Conservation (phyloP, 805 yeast genomes). For the Candida silvicultrix region DNA sequence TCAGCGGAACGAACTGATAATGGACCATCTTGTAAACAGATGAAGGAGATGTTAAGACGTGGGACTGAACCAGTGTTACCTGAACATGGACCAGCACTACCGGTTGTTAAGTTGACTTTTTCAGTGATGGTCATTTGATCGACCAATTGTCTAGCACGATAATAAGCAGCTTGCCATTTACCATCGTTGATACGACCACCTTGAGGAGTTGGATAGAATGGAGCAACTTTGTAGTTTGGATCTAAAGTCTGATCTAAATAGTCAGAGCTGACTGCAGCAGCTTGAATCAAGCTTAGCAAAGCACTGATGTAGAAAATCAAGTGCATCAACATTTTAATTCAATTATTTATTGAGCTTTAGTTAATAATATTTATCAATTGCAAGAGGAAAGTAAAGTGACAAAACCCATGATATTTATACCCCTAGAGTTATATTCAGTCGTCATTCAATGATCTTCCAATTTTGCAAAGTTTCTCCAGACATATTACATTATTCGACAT, state of each 20-base stretch:
- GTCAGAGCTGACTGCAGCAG: background rate
- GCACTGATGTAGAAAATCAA: background rate
- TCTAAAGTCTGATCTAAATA: background rate
- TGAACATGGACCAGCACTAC: constrained; percentile 54
- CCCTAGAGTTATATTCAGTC: background rate
- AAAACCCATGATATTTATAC: background rate
- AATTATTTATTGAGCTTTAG: too few species aligned
- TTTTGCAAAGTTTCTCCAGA: background rate
- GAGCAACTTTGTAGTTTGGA: background rate
- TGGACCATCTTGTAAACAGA: constrained; percentile 56
- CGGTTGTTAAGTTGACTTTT: constrained; percentile 53
- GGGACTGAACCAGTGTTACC: constrained; percentile 54
- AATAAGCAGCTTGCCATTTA: constrained; percentile 48
- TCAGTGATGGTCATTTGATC: constrained; percentile 46
- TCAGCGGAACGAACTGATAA: constrained; percentile 48
- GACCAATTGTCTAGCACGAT: constrained; percentile 43
- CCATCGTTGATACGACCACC: constrained; percentile 38
- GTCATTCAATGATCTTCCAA: background rate
- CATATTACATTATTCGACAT: too few species aligned
- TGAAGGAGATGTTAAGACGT: constrained; percentile 41
- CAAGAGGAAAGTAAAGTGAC: background rate
- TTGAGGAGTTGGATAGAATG: constrained; percentile 14
- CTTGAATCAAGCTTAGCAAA: background rate
- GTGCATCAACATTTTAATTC: background rate
- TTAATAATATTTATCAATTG: too few species aligned